Conservation (phyloP, 2,329 filamentous ascomycete genomes). For the Dendryphion nanum region DNA sequence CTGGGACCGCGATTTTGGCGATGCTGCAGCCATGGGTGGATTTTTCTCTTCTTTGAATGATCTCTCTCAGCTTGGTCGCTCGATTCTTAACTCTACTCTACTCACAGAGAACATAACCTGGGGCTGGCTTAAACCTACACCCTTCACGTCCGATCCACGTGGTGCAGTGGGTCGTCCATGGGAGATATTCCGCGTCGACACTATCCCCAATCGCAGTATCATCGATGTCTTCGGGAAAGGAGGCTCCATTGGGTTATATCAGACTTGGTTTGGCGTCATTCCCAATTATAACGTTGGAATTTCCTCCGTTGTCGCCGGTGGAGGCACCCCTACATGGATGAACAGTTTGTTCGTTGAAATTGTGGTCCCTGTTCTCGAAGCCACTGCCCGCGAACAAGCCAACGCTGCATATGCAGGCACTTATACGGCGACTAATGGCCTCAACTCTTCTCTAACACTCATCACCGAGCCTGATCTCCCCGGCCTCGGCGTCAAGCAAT, state of each 20-base stretch:
- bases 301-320: constrained; percentile 36
- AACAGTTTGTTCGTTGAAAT: constrained; percentile 11
- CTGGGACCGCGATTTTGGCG: constrained; percentile 2
- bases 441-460: constrained; percentile 29
- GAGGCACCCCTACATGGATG: constrained; percentile 1
- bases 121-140: constrained; percentile 43
- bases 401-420: constrained; percentile 22
- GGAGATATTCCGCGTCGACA: constrained; percentile 38
- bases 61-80: constrained; percentile 37
- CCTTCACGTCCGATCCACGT: constrained; percentile 34
- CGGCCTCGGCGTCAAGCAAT: constrained; percentile 28
- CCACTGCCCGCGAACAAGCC: constrained; percentile 25
- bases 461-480: constrained; percentile 16
- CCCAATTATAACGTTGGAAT: constrained; percentile 47
- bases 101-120: constrained; percentile 33
- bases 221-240: constrained; percentile 44
- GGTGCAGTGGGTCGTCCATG: constrained; percentile 39
- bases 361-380: constrained; percentile 20
- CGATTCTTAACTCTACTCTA: constrained; percentile 40
- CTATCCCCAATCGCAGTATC: constrained; percentile 9
- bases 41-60: constrained; percentile 38
- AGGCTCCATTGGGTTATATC: constrained; percentile 43
- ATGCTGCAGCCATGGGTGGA: constrained; percentile 20
- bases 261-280: constrained; percentile 40
- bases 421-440: constrained; percentile 16